Percentiles rank a stretch among this genome's conserved stretches.
Evolutionary conservation across 495 filamentous ascomycete species (phyloP).

Genomic region (Podospora pseudoanserina): DNA sequence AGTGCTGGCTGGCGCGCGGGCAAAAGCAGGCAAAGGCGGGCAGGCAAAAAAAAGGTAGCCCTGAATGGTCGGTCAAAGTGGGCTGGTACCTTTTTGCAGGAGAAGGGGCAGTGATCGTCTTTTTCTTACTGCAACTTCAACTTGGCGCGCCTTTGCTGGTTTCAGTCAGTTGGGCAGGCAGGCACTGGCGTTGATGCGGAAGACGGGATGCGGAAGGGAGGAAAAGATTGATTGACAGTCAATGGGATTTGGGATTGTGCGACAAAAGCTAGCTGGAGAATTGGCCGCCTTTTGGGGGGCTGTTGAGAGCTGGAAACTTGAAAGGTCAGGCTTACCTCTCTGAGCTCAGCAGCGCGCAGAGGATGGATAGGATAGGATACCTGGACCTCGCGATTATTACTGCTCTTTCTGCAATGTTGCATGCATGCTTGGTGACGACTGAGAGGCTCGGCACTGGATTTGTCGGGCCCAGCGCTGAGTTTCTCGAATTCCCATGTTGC

Average conservation of each 20-base stretch:
- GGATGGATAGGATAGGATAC: background rate
- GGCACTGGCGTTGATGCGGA: too few relatives aligned
- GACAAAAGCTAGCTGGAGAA: too few relatives aligned
- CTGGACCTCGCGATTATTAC: background rate
- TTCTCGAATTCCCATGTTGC: background rate
- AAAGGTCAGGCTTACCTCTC: background rate
- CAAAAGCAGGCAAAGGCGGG: background rate
- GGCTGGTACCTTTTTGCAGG: background rate
- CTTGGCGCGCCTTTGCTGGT: too few relatives aligned
- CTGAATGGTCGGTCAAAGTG: background rate
- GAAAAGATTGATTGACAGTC: too few relatives aligned
- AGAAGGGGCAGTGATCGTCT: background rate
- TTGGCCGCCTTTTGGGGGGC: too few relatives aligned
- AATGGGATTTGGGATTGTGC: too few relatives aligned
- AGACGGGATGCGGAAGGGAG: too few relatives aligned
- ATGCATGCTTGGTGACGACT: background rate
- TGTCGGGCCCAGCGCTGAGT: background rate
- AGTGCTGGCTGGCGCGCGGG: background rate
- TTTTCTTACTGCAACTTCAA: too few relatives aligned
- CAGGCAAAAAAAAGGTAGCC: too few relatives aligned
- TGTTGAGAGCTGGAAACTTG: too few relatives aligned
- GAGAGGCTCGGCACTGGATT: background rate
- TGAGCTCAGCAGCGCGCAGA: background rate
- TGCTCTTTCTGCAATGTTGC: background rate
- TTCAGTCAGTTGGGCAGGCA: too few relatives aligned